These are phyloP conservation scores for Heliamphora pulchella DNA, from an alignment of 179 eudicot genomes.

Conservation along the genomic window DNA sequence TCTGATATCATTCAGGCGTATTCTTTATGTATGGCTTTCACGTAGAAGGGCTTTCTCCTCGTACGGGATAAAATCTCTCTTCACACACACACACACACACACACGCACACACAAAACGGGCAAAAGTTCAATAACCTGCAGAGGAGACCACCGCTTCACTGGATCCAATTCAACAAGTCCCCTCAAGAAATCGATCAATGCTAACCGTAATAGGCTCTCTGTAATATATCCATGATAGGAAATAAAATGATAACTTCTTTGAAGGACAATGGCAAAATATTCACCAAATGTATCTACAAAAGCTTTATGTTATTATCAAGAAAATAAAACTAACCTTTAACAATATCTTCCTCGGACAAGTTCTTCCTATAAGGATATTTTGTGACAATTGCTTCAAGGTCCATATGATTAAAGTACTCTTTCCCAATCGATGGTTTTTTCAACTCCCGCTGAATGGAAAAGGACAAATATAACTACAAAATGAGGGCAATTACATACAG, in stretches of 20 bases:
- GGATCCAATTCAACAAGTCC: constrained; percentile 99
- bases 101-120: not conserved
- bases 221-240: constrained; percentile 22
- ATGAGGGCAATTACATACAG: not conserved
- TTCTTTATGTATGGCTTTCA: not conserved
- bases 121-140: constrained; percentile 54
- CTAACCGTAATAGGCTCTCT: constrained; percentile 70
- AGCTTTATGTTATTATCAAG: not conserved
- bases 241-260: not conserved
- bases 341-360: constrained; percentile 61
- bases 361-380: constrained; percentile 76
- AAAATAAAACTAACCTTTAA: constrained; percentile 49
- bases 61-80: not conserved
- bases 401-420: constrained; percentile 79
- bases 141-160: constrained; percentile 89
- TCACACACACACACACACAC: not conserved
- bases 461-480: constrained; percentile 19
- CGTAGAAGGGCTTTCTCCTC: not conserved
- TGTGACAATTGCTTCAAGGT: constrained; percentile 77
- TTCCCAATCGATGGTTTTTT: constrained; percentile 75
- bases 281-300: not conserved
- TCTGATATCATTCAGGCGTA: not conserved
- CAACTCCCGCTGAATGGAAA: constrained; percentile 64
- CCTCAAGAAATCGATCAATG: constrained; percentile 85
- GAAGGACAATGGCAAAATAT: not conserved